Base-by-base conservation (phyloP, 805 yeast genomes). In the Yarrowia yakushimensis region DNA sequence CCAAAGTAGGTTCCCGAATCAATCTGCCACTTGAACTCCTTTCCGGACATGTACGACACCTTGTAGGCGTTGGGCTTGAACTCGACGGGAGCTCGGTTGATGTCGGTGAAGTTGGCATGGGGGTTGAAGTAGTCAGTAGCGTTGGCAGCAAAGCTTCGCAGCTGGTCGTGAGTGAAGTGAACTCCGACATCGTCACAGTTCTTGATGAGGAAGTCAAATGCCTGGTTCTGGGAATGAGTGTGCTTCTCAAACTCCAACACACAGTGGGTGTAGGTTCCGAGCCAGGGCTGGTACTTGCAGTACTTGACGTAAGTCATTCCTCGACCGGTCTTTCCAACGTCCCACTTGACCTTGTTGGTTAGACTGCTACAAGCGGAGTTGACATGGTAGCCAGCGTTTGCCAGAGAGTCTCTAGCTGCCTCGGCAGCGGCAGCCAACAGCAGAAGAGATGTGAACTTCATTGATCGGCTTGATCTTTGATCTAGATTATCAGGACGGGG, bases 1-100 rank as follows among this genome's bases (percentile, higher is more conserved):
- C 75, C 77, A 60, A 31, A 59, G 43, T 59, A 59, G n/a, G 54
- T 45, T 9, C 54, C 62, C 10, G 41, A 43, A 27, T 59, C 62
- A 18, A 59, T 28, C 39, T 55, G 61, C 48, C 61, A 30, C 28
- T 55, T 39, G 48, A 55, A 55, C 36, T 39, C 46, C 27, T 55
- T 30, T 2, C 27, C 27, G 4, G 30, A 18, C 9, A 18, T 12
- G 48, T 55, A 39, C 13, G 36, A 30, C n/a, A 39, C n/a, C 2
- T 39, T 34, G 17, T 55, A 55, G 22, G 31, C 30, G 30, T 48
- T 22, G 11, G 12, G 6, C 39, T 55, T 55, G 61, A 55, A 55
- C 46, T 39, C 46, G 12, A 55, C 61, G 9, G 61, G 61, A 28
- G 46, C 46, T 10, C 39, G 13, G 30, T 55, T 39, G 48, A 55